These are phyloP conservation scores for Fusarium poae DNA, from an alignment of 2,329 filamentous ascomycete genomes.

Conservation along the genomic window DNA sequence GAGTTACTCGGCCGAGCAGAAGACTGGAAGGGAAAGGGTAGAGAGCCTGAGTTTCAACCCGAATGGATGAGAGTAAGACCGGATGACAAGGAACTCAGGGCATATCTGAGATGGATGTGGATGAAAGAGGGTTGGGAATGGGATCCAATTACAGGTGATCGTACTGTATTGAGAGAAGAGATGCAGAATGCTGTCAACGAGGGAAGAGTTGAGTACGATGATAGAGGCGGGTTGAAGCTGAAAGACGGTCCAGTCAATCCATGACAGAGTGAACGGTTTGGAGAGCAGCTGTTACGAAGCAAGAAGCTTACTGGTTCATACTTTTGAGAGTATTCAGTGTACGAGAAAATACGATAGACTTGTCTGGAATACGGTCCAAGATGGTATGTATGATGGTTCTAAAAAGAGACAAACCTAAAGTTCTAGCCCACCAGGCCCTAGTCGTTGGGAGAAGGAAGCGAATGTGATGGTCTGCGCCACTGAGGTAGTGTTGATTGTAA, in stretches of 20 bases:
- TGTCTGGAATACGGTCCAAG: not conserved
- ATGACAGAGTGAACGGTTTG: constrained; percentile 2
- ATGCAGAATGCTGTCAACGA: constrained; percentile 69
- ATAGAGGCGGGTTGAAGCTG: constrained; percentile 62
- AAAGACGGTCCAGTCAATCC: not conserved
- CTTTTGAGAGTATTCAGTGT: not conserved
- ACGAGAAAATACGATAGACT: not conserved
- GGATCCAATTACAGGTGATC: constrained; percentile 78
- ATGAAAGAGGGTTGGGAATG: constrained; percentile 86
- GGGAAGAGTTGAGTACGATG: constrained; percentile 68
- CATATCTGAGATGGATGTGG: constrained; percentile 93
- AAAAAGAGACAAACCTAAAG: not conserved
- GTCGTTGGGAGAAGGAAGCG: not conserved
- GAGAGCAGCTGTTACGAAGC: constrained; percentile 1
- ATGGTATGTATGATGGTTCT: not conserved
- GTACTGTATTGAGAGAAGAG: constrained; percentile 64
- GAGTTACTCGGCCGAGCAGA: constrained; percentile 73
- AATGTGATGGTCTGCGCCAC: constrained; percentile 27
- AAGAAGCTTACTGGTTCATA: constrained; percentile 1
- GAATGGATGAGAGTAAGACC: constrained; percentile 93
- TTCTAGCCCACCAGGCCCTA: constrained; percentile 4
- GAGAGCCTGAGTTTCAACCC: constrained; percentile 73
- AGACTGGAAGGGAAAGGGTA: constrained; percentile 73
- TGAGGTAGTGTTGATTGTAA: constrained; percentile 30
- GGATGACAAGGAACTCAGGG: constrained; percentile 87